Conservation (phyloP, 768 basidiomycete genomes). For the Podaxis sp. region DNA sequence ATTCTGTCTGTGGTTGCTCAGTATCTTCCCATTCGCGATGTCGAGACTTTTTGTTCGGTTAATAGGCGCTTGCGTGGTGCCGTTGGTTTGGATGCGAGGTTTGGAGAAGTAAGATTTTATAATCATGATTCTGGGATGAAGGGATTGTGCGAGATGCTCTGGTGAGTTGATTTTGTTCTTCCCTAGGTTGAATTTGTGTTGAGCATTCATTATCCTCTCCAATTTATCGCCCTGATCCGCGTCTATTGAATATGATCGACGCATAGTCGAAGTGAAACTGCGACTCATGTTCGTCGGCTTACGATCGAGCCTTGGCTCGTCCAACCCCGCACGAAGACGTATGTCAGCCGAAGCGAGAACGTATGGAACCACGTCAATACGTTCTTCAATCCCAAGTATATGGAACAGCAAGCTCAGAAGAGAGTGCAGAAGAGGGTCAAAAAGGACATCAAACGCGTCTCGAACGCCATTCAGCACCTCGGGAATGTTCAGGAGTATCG, state of each 20-base stretch:
- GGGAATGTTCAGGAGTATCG: conserved; percentile 30
- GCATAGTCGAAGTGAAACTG: neutral
- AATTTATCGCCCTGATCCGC: neutral
- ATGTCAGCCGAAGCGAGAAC: conserved; percentile 24
- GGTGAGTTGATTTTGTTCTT: conserved; percentile 13
- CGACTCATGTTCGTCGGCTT: neutral
- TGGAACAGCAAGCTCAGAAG: conserved; percentile 26
- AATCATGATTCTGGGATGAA: conserved; percentile 19
- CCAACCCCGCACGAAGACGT: conserved; percentile 27
- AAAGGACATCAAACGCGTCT: conserved; percentile 32
- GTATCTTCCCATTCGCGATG: conserved; percentile 16
- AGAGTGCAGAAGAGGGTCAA: conserved; percentile 29
- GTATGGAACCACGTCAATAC: conserved; percentile 22
- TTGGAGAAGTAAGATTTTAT: conserved; percentile 17
- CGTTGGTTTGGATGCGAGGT: conserved; percentile 18
- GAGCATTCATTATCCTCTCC: neutral
- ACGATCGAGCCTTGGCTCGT: conserved; percentile 38
- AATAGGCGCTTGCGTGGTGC: conserved; percentile 17
- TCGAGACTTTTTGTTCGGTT: conserved; percentile 17
- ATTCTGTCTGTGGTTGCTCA: conserved; percentile 19
- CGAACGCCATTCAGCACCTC: conserved; percentile 27
- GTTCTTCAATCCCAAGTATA: conserved; percentile 25
- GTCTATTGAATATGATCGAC: neutral
- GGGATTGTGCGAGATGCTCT: conserved; percentile 19
- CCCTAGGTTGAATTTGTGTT: neutral